Evolutionary conservation across 2,329 filamentous ascomycete species (phyloP).

Genomic region (Apiospora sp.): DNA sequence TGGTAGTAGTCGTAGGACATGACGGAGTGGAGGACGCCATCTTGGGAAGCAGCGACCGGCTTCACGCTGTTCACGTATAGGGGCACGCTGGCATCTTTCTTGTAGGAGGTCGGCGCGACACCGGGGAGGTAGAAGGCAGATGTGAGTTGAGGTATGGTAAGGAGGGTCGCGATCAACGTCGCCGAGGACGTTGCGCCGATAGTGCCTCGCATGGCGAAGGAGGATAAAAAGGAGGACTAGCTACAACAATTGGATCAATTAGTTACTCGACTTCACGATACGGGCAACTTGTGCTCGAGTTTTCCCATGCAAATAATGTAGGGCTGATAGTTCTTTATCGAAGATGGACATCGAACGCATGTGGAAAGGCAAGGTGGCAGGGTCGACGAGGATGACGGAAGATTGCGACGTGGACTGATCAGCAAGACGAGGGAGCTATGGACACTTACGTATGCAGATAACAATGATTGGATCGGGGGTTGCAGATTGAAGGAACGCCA

Average conservation of each 20-base stretch:
- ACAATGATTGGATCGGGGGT: not conserved
- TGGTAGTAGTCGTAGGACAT: constrained; percentile 98
- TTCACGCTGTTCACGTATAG: constrained; percentile 93
- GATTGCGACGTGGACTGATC: constrained; percentile 1
- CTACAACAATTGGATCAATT: not conserved
- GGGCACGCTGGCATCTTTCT: constrained; percentile 79
- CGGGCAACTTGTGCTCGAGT: not conserved
- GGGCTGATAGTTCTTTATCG: not conserved
- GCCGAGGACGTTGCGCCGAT: constrained; percentile 55
- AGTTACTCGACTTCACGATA: not conserved
- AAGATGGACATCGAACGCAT: not conserved
- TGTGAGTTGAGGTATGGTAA: constrained; percentile 61
- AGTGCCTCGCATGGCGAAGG: constrained; percentile 53
- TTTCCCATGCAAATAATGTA: not conserved
- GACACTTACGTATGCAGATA: constrained; percentile 15
- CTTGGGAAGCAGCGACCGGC: constrained; percentile 78
- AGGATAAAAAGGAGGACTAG: not conserved
- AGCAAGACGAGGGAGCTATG: not conserved
- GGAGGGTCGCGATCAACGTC: constrained; percentile 58
- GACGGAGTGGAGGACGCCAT: constrained; percentile 87
- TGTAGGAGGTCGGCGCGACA: constrained; percentile 93
- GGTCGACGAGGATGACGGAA: not conserved
- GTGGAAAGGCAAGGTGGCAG: not conserved
- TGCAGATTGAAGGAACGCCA: not conserved
- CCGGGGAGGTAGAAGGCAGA: constrained; percentile 95